Conservation (phyloP, 2,329 filamentous ascomycete species). For the Pseudogymnoascus sp. region DNA sequence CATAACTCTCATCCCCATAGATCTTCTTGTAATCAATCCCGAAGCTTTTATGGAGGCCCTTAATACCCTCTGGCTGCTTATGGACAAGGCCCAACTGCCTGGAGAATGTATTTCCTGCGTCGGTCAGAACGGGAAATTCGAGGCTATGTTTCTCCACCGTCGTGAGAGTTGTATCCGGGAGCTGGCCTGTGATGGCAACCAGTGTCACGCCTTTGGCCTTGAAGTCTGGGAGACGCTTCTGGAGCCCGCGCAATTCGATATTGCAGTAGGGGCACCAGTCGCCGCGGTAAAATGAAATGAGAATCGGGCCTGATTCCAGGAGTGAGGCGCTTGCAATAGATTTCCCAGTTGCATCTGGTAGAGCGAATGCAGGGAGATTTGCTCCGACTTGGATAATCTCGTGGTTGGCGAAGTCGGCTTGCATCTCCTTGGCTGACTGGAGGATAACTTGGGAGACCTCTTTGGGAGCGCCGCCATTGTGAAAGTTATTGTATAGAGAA, state of each 20-base stretch:
- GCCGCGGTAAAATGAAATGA: conserved; percentile 41
- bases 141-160: conserved; percentile 35
- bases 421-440: background rate
- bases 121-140: conserved; percentile 35
- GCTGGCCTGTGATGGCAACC: conserved; percentile 36
- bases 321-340: conserved; percentile 29
- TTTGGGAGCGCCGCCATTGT: conserved; percentile 15
- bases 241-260: conserved; percentile 31
- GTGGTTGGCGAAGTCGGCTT: conserved; percentile 15
- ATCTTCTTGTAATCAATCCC: conserved; percentile 28
- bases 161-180: conserved; percentile 33
- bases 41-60: conserved; percentile 23
- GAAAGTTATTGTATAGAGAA: conserved; percentile 13
- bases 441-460: conserved; percentile 15
- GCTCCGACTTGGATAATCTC: conserved; percentile 30
- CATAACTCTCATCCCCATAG: conserved; percentile 34
- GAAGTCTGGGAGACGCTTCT: conserved; percentile 32
- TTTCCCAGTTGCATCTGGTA: conserved; percentile 31
- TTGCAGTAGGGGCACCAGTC: conserved; percentile 42
- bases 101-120: conserved; percentile 32
- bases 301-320: conserved; percentile 28
- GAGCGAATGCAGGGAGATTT: conserved; percentile 30
- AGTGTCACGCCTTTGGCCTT: conserved; percentile 33
- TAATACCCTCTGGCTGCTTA: conserved; percentile 25
- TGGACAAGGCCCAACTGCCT: conserved; percentile 33